Base-by-base conservation (phyloP, 2,329 filamentous ascomycete genomes). In the Thyridium curvatum region DNA sequence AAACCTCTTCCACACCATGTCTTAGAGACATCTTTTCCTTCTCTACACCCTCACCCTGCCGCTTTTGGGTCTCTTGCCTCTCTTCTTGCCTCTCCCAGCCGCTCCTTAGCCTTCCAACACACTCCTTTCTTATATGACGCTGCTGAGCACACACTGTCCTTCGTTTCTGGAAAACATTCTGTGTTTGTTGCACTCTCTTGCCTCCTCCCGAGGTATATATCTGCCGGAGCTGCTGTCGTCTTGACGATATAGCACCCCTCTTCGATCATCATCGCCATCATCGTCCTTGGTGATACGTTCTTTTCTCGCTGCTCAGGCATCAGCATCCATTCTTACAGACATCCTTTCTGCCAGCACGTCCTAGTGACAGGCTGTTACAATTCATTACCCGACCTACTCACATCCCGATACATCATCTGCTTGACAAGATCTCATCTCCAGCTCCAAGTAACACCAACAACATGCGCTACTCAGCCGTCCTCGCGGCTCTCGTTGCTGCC, bases 401-500 rank as follows among this genome's bases (percentile, higher is more conserved):
- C 40, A 47, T 40, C 13, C 7, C 29, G 34, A 41, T 31, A 35
- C n/a, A 26, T 28, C 30, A 35, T 34, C 21, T 31, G 32, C 40
- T 15, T 40, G 37, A 21, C 34, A 28, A 12, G 4, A 26, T n/a
- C 36, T 28, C 31, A 33, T 29, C 18, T 29, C 26, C n/a, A 30
- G 13, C 18, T 33, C 32, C 17, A 35, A 32, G 3, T 35, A 18
- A 32, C 36, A 29, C 35, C n/a, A 34, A 17, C 33, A 39, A 26
- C 15, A 52, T 52, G 50, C 43, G 45, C 15, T 46, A 47, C 42
- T 40, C 48, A 26, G 46, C 47, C 28, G 40, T 49, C 15, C 40
- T 58, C 31, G 57, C 65, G 45, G 66, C 66, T 45, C 45, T 66
- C 29, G 56, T 60, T 35, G 55, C 62, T 43, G 56, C 61, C 28